These are phyloP conservation scores for Yamadazyma songkhlaensis DNA, from an alignment of 1,139 yeast genomes.

Conservation along the genomic window DNA sequence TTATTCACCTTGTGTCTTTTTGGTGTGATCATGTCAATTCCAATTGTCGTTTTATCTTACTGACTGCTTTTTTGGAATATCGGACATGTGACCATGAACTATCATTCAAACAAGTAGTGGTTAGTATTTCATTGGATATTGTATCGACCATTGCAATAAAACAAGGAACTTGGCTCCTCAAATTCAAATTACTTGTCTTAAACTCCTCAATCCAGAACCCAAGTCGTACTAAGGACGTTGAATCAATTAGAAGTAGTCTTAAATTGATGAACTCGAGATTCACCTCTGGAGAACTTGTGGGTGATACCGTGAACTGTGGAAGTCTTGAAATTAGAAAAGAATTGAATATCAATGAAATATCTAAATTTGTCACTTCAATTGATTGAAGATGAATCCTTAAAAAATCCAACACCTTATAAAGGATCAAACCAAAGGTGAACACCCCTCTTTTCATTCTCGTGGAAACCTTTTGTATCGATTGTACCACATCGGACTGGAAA, in stretches of 20 bases:
- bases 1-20: background rate
- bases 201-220: conserved; percentile 16
- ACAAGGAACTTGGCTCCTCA: conserved; percentile 11
- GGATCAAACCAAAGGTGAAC: conserved; percentile 1
- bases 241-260: conserved; percentile 20
- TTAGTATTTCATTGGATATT: conserved; percentile 7
- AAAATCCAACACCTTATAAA: conserved; percentile 1
- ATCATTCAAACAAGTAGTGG: conserved; percentile 3
- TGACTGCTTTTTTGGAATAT: background rate
- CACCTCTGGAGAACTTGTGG: background rate
- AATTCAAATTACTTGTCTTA: conserved; percentile 11
- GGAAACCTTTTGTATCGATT: conserved; percentile 7
- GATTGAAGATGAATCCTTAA: conserved; percentile 6
- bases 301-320: background rate
- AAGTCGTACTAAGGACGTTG: conserved; percentile 14
- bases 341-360: conserved; percentile 13
- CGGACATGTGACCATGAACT: conserved; percentile 4
- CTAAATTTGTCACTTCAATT: conserved; percentile 18
- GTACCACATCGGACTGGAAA: conserved; percentile 4
- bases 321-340: background rate
- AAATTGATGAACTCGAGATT: conserved; percentile 14
- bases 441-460: background rate
- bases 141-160: conserved; percentile 17
- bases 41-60: conserved; percentile 2
- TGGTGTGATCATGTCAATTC: too few relatives aligned